Conservation (phyloP, 192 early-diverging fungal species). For the Backusella tarrabulga region DNA sequence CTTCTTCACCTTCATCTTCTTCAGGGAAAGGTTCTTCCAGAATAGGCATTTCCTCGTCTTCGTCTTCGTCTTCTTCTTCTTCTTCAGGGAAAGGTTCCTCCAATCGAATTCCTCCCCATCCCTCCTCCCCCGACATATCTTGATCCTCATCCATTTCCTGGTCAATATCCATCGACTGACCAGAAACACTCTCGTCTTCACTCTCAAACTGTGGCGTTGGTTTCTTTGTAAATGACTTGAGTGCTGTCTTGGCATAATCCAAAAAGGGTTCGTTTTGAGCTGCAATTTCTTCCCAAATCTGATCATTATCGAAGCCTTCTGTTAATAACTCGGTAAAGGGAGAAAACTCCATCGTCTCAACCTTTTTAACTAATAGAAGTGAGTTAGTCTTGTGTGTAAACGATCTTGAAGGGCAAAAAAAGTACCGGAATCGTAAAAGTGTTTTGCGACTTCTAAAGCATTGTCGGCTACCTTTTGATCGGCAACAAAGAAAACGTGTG, state of each 20-base stretch:
- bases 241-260: constrained; percentile 46
- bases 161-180: constrained; percentile 36
- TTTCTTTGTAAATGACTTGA: constrained; percentile 43
- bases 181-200: constrained; percentile 36
- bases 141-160: constrained; percentile 32
- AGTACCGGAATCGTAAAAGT: constrained; percentile 52
- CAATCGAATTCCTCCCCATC: not conserved
- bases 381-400: too few species aligned
- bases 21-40: constrained; percentile 41
- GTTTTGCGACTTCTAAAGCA: constrained; percentile 46
- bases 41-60: not conserved
- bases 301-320: constrained; percentile 76
- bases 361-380: constrained; percentile 36
- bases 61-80: constrained; percentile 23
- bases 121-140: not conserved
- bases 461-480: constrained; percentile 36
- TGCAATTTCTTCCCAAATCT: constrained; percentile 94
- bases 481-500: constrained; percentile 46
- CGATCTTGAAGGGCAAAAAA: too few species aligned
- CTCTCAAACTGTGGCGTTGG: constrained; percentile 35
- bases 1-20: constrained; percentile 25
- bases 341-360: constrained; percentile 47
- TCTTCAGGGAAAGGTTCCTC: constrained; percentile 43
- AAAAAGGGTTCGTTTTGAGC: constrained; percentile 83
- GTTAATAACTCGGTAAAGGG: constrained; percentile 61